phyloP scores from a whole-genome alignment of 2,329 filamentous ascomycete genomes.

The Paracorniculantispora psalliotae region DNA sequence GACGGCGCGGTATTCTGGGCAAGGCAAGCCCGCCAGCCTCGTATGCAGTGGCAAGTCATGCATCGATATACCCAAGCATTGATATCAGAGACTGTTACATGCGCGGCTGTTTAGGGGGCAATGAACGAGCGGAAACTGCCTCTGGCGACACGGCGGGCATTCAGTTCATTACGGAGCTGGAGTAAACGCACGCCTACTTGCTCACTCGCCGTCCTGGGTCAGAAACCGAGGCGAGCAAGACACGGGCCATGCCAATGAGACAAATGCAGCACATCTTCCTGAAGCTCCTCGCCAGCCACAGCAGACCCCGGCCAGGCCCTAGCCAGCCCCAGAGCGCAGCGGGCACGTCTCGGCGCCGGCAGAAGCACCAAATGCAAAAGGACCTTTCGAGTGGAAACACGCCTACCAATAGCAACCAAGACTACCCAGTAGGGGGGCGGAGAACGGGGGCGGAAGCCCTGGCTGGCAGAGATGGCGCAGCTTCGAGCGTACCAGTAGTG shows the following conservation, averaged over 20 bases:
- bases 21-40: not conserved
- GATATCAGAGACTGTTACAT: not conserved
- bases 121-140: not conserved
- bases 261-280: not conserved
- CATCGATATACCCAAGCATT: not conserved
- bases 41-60: not conserved
- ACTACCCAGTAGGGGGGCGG: not conserved
- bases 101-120: not conserved
- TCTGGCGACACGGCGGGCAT: not conserved
- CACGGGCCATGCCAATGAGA: not conserved
- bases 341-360: not conserved
- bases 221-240: slow-evolving; percentile 1
- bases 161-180: not conserved
- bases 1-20: not conserved
- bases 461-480: not conserved
- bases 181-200: not conserved
- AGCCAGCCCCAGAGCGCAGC: not conserved
- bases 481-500: not conserved
- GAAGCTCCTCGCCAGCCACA: not conserved
- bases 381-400: not conserved
- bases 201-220: not conserved
- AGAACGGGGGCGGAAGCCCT: not conserved
- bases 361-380: not conserved
- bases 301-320: not conserved
- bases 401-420: not conserved